Conservation (phyloP, 495 filamentous ascomycete species). For the Chaetomium cochliodes region DNA sequence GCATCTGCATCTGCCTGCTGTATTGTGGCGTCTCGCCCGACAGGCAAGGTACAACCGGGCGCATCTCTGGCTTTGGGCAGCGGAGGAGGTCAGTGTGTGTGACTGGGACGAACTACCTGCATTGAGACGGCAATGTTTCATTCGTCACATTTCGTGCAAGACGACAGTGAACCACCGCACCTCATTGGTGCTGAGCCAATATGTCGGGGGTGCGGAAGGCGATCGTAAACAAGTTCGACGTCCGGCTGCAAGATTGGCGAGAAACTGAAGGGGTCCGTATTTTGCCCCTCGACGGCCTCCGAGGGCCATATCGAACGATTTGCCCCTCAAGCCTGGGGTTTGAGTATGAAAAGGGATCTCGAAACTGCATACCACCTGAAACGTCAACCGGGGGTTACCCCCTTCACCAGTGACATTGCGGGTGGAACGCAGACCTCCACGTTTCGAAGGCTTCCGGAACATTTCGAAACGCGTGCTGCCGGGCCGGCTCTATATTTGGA, state of each 20-base stretch:
- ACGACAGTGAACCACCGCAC: not conserved
- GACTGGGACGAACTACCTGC: slow-evolving; percentile 20
- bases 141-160: slow-evolving; percentile 4
- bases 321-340: not conserved
- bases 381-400: slow-evolving; percentile 6
- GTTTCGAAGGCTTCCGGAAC: slow-evolving; percentile 32
- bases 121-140: slow-evolving; percentile 12
- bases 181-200: slow-evolving; percentile 10
- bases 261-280: not conserved
- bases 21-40: not conserved
- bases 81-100: slow-evolving; percentile 22
- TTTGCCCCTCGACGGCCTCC: slow-evolving; percentile 5
- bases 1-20: not conserved
- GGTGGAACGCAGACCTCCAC: slow-evolving; percentile 14
- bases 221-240: slow-evolving; percentile 3
- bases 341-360: not conserved
- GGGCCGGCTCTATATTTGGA: slow-evolving; percentile 26
- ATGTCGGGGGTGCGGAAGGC: slow-evolving; percentile 6
- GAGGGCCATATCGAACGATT: not conserved
- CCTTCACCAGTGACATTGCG: not conserved
- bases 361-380: slow-evolving; percentile 19
- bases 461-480: slow-evolving; percentile 28
- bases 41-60: not conserved
- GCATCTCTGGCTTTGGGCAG: slow-evolving; percentile 1
- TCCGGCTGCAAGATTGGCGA: slow-evolving; percentile 4